phyloP scores from a whole-genome alignment of 2,329 filamentous ascomycete species.

The Rutstroemia sp. region DNA sequence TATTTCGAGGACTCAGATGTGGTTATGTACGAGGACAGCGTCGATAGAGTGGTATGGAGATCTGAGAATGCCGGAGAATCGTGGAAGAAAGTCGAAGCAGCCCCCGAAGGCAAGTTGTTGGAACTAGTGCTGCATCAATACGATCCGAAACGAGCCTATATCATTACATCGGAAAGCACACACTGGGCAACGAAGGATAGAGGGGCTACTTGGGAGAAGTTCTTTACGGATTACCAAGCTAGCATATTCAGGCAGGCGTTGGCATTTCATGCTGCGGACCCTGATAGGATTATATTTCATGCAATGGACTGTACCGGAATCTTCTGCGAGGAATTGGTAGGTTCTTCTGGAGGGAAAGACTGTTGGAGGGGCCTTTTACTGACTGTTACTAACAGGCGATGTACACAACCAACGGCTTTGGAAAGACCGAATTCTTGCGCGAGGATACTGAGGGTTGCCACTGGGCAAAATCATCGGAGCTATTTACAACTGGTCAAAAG shows the following conservation, averaged over 20 bases:
- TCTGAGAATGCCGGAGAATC: slow-evolving; percentile 73
- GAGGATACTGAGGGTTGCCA: slow-evolving; percentile 68
- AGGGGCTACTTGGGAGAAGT: slow-evolving; percentile 73
- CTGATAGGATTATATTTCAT: slow-evolving; percentile 80
- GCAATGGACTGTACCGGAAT: slow-evolving; percentile 60
- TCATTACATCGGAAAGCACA: slow-evolving; percentile 58
- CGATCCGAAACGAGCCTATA: slow-evolving; percentile 72
- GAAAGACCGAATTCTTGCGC: slow-evolving; percentile 55
- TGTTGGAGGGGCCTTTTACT: slow-evolving; percentile 6
- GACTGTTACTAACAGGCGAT: slow-evolving; percentile 31
- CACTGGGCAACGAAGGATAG: slow-evolving; percentile 82
- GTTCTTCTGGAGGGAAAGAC: slow-evolving; percentile 1
- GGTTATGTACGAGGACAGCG: slow-evolving; percentile 64
- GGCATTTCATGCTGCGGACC: slow-evolving; percentile 75
- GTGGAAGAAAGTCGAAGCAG: slow-evolving; percentile 61
- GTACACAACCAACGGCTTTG: slow-evolving; percentile 86
- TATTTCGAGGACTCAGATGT: slow-evolving; percentile 90
- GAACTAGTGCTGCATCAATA: slow-evolving; percentile 70
- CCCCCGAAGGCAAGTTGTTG: slow-evolving; percentile 55
- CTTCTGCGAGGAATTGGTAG: slow-evolving; percentile 52
- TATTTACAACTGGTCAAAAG: slow-evolving; percentile 63
- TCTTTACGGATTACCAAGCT: slow-evolving; percentile 54
- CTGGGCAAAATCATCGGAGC: slow-evolving; percentile 73
- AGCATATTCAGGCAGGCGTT: slow-evolving; percentile 51
- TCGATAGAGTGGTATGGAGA: slow-evolving; percentile 60